Evolutionary conservation across 108 stramenopile species (phyloP).

Genomic region (Cyclostephanos tholiformis): DNA sequence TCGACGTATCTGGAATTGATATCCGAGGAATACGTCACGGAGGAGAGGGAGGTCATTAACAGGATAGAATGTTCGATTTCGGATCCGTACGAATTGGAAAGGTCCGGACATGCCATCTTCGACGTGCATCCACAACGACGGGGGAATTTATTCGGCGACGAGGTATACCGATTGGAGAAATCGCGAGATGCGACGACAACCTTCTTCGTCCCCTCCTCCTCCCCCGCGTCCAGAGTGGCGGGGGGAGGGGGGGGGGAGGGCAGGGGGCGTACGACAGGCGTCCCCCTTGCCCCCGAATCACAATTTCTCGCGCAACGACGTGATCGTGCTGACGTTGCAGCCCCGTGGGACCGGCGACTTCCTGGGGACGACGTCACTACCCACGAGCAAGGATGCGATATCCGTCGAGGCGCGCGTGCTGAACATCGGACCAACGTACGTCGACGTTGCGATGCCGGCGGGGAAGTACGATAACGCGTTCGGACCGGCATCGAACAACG

Average conservation of each 20-base stretch:
- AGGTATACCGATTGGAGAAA: constrained; percentile 83
- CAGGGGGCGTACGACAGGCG: not conserved
- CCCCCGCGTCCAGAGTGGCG: too few relatives aligned
- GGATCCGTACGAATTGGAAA: constrained; percentile 71
- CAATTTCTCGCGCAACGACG: constrained; percentile 83
- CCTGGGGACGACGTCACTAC: constrained; percentile 54
- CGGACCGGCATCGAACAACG: constrained; percentile 81
- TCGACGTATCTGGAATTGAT: constrained; percentile 68
- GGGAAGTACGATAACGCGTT: constrained; percentile 76
- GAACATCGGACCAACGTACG: constrained; percentile 70
- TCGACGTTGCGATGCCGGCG: constrained; percentile 72
- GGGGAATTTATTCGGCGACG: constrained; percentile 84
- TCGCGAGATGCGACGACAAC: constrained; percentile 74
- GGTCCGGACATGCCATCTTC: constrained; percentile 68
- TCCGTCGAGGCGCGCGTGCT: constrained; percentile 72
- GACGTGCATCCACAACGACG: constrained; percentile 78
- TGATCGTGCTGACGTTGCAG: constrained; percentile 77
- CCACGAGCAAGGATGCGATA: constrained; percentile 63
- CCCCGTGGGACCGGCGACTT: constrained; percentile 86
- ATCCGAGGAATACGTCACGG: constrained; percentile 71
- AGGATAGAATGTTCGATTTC: constrained; percentile 72
- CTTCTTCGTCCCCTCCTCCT: constrained; percentile 8
- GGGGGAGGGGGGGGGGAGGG: not conserved
- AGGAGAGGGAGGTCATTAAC: constrained; percentile 81
- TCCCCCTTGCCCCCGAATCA: constrained; percentile 68